Base-by-base conservation (phyloP, 352 stramenopile genomes). In the Globisporangium spiculum region DNA sequence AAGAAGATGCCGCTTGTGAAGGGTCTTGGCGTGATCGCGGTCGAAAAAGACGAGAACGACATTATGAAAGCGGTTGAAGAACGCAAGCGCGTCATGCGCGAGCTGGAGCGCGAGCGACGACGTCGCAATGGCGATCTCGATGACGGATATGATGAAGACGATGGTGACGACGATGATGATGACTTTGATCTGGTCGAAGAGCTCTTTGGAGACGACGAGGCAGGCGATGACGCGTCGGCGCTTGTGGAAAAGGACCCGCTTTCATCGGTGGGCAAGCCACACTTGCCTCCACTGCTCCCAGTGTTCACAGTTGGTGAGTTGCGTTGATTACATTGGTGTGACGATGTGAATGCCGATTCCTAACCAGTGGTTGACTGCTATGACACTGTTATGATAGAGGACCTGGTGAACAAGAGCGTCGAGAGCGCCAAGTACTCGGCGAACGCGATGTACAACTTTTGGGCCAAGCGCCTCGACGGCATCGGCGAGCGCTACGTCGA, bases 391-490 rank as follows among this genome's bases (percentile, higher is more conserved):
- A 1, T 55, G 22, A 32, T 41, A 83, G 76, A 81, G 8, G 77
- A 77, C n/a, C 62, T 84, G n/a, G 60, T 81, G 44, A 60, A 64
- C 66, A 78, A 78, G 60, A 72, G 68, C n/a, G 60, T 85, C 27
- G 81, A 90, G 60, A 82, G 72, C 16, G 75, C 75, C 56, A 89
- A 87, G 69, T 75, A 79, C 44, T 86, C 80, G 63, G 71, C 72
- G 26, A 70, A 74, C 4, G 78, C 80, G 54, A 88, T 92, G 74
- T 89, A 89, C 73, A 84, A 80, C 48, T 92, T 92, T 66, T 90
- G 84, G 84, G 81, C 81, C 36, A 75, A 80, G 38, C 81, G 80
- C 20, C 72, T 92, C 41, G 80, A 90, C 50, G 82, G 82, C 27
- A 86, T 92, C 56, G 72, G 82, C 62, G 80, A 88, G 27, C 75